phyloP scores from a whole-genome alignment of 2,329 filamentous ascomycete species.

The Akanthomyces uredinophilus region DNA sequence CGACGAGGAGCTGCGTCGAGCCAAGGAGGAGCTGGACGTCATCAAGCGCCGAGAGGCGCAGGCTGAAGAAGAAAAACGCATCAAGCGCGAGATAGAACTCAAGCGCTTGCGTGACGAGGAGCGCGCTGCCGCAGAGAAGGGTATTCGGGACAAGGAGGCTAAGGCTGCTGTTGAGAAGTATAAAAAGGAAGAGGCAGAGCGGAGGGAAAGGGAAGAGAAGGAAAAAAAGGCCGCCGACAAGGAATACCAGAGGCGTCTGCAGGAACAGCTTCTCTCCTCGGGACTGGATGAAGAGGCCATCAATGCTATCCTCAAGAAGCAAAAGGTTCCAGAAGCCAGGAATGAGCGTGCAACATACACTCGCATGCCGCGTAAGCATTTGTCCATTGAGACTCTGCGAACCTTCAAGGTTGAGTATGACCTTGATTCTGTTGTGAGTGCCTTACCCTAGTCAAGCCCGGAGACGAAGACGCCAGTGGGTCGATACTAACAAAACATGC shows the following conservation, averaged over 20 bases:
- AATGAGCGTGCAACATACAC: constrained; percentile 51
- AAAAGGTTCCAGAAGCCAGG: constrained; percentile 36
- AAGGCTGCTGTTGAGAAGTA: constrained; percentile 46
- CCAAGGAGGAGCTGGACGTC: constrained; percentile 43
- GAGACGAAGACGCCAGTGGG: not conserved
- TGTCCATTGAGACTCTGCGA: constrained; percentile 57
- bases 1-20: constrained; percentile 45
- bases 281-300: constrained; percentile 57
- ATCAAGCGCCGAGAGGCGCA: constrained; percentile 42
- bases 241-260: constrained; percentile 51
- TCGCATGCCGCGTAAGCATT: constrained; percentile 55
- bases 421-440: constrained; percentile 46
- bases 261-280: constrained; percentile 53
- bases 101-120: constrained; percentile 43
- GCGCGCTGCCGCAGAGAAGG: constrained; percentile 38
- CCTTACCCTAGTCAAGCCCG: not conserved
- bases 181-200: constrained; percentile 44
- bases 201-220: constrained; percentile 40
- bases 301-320: constrained; percentile 52
- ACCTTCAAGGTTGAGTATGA: constrained; percentile 53
- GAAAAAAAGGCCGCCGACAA: constrained; percentile 45
- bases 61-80: constrained; percentile 44
- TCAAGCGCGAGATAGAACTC: constrained; percentile 48
- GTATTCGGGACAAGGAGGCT: constrained; percentile 39
- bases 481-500: constrained; percentile 28